These are phyloP conservation scores for Microsporum audouinii DNA, from an alignment of 2,329 filamentous ascomycete genomes.

Conservation along the genomic window DNA sequence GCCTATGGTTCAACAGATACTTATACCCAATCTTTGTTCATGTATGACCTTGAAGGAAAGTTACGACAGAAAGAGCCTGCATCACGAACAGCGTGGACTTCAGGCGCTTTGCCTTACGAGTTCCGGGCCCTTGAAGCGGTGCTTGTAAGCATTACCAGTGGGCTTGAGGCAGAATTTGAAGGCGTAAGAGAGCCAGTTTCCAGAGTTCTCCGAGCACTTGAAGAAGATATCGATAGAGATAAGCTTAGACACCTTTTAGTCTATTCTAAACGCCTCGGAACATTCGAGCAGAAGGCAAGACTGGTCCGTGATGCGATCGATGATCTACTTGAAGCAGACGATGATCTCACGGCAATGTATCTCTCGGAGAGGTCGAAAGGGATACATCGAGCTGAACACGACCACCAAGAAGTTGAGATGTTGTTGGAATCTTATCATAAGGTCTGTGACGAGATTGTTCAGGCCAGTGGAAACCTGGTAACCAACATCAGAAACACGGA, in stretches of 20 bases:
- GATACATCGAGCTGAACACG: slow-evolving; percentile 60
- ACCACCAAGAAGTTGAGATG: slow-evolving; percentile 96
- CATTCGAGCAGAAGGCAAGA: slow-evolving; percentile 93
- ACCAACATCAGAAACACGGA: slow-evolving; percentile 95
- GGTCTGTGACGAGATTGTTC: slow-evolving; percentile 93
- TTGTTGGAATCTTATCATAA: slow-evolving; percentile 95
- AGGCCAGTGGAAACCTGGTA: slow-evolving; percentile 84
- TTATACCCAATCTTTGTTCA: slow-evolving; percentile 91
- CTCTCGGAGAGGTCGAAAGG: slow-evolving; percentile 76
- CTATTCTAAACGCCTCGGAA: slow-evolving; percentile 87
- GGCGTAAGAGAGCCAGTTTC: slow-evolving; percentile 87
- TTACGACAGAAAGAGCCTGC: slow-evolving; percentile 58
- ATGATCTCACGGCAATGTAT: slow-evolving; percentile 92
- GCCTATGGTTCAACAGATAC: slow-evolving; percentile 90
- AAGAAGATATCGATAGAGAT: slow-evolving; percentile 93
- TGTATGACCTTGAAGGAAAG: slow-evolving; percentile 93
- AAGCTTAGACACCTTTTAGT: slow-evolving; percentile 85
- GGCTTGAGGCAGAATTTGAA: slow-evolving; percentile 88
- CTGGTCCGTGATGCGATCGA: slow-evolving; percentile 90
- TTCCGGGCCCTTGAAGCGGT: slow-evolving; percentile 93
- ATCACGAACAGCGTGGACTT: slow-evolving; percentile 37
- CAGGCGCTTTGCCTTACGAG: slow-evolving; percentile 70
- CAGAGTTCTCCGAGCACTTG: slow-evolving; percentile 73
- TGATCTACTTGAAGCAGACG: slow-evolving; percentile 88
- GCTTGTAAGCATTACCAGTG: slow-evolving; percentile 81